Base-by-base conservation (phyloP, 2,329 filamentous ascomycete genomes). In the Celoporthe dispersa region DNA sequence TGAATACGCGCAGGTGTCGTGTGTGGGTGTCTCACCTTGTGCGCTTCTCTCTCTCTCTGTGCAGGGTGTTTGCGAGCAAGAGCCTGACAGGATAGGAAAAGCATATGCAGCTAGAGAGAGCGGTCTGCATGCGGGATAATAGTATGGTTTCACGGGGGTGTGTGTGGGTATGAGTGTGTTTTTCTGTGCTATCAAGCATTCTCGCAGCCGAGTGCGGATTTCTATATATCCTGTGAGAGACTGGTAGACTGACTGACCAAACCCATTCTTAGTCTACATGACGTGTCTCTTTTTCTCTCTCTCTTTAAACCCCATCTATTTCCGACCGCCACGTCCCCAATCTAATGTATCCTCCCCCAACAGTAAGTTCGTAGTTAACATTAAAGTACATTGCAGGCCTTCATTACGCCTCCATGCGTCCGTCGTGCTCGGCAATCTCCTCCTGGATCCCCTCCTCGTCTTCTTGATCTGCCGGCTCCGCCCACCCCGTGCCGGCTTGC, bases 401-500 rank as follows among this genome's bases (percentile, higher is more conserved):
- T 5, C 2, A n/a, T 22, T 66, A 72, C n/a, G 76, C 77, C 72
- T 80, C 79, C 78, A 77, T 79, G 12, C 64, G 76, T 41, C 73
- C 75, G 60, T 76, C 78, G 48, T 75, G 72, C 69, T 76, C 75
- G n/a, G 70, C 74, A 73, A 80, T 74, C 39, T 79, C 80, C 65
- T 80, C 79, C 62, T 77, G 77, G n/a, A 75, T 74, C 48, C 77
- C 77, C 64, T 80, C 80, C 67, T 91, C 80, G 85, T 86, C 80
- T 85, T 86, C 75, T 75, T 90, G 75, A 8, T 69, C 73, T 12
- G 66, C 73, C 0, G 84, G 82, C 1, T 79, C 81, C n/a, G 77
- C 79, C 85, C 85, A 86, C 2, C 86, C 86, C 11, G 86, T 85
- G 9, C 79, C 80, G 1, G 84, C 83, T 78, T 88, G 86, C 44